These are phyloP conservation scores for Podosphaera fusca DNA, from an alignment of 2,329 filamentous ascomycete species.

Conservation along the genomic window DNA sequence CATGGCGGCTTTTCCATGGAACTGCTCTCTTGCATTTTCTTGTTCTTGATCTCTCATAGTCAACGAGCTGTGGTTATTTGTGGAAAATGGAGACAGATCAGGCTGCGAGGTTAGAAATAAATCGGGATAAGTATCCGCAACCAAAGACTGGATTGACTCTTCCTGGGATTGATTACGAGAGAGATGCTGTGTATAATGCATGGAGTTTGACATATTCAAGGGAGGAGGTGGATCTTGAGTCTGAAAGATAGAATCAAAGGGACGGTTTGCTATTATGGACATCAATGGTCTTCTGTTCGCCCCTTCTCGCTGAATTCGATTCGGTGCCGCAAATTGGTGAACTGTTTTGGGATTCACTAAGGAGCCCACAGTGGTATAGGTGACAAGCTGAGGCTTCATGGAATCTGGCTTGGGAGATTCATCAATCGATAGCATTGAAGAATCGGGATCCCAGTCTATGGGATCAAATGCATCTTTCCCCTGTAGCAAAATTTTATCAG, in stretches of 20 bases:
- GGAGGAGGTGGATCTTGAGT: conserved; percentile 8
- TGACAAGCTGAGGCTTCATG: conserved; percentile 11
- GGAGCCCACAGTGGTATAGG: conserved; percentile 18
- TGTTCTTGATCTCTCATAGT: conserved; percentile 1
- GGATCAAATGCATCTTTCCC: conserved; percentile 13
- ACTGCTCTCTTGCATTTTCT: neutral
- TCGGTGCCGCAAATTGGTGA: conserved; percentile 15
- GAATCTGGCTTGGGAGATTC: conserved; percentile 14
- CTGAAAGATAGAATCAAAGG: conserved; percentile 8
- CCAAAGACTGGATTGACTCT: neutral
- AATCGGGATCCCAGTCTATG: conserved; percentile 14
- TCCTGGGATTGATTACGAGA: conserved; percentile 3
- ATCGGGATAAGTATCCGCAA: neutral
- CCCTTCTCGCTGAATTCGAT: conserved; percentile 17
- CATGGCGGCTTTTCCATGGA: neutral
- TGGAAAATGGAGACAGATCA: neutral
- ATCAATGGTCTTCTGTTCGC: conserved; percentile 12
- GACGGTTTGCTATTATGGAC: conserved; percentile 7
- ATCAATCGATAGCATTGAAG: conserved; percentile 6
- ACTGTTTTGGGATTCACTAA: conserved; percentile 13
- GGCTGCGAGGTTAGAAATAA: neutral
- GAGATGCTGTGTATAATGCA: conserved; percentile 15
- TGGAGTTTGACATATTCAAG: conserved; percentile 12
- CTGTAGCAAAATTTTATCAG: neutral
- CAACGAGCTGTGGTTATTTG: neutral